A percentile compares a stretch with the other conserved stretches of the same genome.
Evolutionary conservation across 352 stramenopile species (phyloP).

Genomic region (Globisporangium mamillatum): DNA sequence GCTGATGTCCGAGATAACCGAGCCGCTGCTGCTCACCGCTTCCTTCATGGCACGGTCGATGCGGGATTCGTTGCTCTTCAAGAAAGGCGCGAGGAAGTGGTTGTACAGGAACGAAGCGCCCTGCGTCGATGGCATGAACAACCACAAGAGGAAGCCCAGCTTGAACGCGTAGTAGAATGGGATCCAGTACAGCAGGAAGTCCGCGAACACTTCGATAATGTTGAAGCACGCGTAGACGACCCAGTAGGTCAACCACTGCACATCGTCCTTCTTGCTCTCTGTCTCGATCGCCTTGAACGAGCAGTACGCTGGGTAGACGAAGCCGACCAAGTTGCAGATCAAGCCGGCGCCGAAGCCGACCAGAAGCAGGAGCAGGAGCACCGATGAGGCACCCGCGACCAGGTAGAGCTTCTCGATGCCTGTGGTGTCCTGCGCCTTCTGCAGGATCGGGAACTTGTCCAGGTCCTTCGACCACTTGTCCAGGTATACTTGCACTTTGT

Average conservation of each 20-base stretch:
- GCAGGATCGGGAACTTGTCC: slow-evolving; percentile 76
- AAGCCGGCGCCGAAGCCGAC: slow-evolving; percentile 83
- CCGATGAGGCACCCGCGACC: slow-evolving; percentile 47
- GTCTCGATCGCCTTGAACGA: slow-evolving; percentile 88
- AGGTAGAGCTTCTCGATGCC: slow-evolving; percentile 90
- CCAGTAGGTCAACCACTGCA: slow-evolving; percentile 97
- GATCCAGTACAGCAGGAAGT: slow-evolving; percentile 97
- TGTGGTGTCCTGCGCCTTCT: slow-evolving; percentile 76
- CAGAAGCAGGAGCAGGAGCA: slow-evolving; percentile 78
- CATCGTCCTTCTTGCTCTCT: slow-evolving; percentile 74
- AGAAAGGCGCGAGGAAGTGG: slow-evolving; percentile 89
- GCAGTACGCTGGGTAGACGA: slow-evolving; percentile 78
- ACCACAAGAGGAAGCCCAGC: slow-evolving; percentile 96
- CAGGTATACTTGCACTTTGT: slow-evolving; percentile 81
- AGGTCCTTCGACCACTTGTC: slow-evolving; percentile 87
- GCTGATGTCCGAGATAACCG: slow-evolving; percentile 79
- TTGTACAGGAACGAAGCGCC: slow-evolving; percentile 96
- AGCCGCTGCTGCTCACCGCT: slow-evolving; percentile 66
- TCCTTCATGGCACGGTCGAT: slow-evolving; percentile 87
- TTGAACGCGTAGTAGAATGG: slow-evolving; percentile 99
- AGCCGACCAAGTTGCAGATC: slow-evolving; percentile 83
- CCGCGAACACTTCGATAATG: slow-evolving; percentile 95
- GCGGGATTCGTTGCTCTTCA: slow-evolving; percentile 78
- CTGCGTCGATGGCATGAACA: slow-evolving; percentile 96
- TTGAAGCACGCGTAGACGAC: slow-evolving; percentile 97